Evolutionary conservation across 345 rosid species (phyloP), one percentile per base, ranked within the genome.

Genomic region (Cardiospermum halicacabum): DNA sequence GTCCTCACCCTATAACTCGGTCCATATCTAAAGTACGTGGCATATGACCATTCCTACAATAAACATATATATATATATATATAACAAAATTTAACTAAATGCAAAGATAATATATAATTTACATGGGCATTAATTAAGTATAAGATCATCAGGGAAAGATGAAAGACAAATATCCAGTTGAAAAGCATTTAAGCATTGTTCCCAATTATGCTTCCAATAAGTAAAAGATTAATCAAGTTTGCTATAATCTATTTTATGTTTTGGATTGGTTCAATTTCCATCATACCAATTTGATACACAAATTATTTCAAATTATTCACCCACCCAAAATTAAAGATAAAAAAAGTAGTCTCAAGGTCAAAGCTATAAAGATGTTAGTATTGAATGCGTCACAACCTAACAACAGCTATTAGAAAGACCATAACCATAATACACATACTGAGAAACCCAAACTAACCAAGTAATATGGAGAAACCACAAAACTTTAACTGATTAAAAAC

Each of bases 11-110:
- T n/a, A n/a, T n/a, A n/a, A n/a, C n/a, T n/a, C n/a, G n/a, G n/a
- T n/a, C n/a, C n/a, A n/a, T n/a, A n/a, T n/a, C n/a, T n/a, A n/a
- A n/a, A n/a, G n/a, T n/a, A n/a, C n/a, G n/a, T n/a, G n/a, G n/a
- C n/a, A n/a, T 22, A 85, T 82, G 68, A 89, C 91, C 78, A 86
- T 87, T 72, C 93, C 96, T 89, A 53, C 72, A 76, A 51, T 28
- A 64, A 25, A 24, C 10, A 68, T 13, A n/a, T n/a, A n/a, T n/a
- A n/a, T n/a, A n/a, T n/a, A n/a, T n/a, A 32, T 11, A 60, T 28
- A 36, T 34, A 59, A 11, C 6, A 50, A 22, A 18, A 57, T 42
- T 60, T 47, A 16, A 60, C 27, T 68, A 16, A 31, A 57, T 10
- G 37, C 18, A 42, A 42, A 21, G 0, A 26, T 47, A 12, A 30